Conservation (phyloP, 805 yeast species). For the Wickerhamiella shivajii region DNA sequence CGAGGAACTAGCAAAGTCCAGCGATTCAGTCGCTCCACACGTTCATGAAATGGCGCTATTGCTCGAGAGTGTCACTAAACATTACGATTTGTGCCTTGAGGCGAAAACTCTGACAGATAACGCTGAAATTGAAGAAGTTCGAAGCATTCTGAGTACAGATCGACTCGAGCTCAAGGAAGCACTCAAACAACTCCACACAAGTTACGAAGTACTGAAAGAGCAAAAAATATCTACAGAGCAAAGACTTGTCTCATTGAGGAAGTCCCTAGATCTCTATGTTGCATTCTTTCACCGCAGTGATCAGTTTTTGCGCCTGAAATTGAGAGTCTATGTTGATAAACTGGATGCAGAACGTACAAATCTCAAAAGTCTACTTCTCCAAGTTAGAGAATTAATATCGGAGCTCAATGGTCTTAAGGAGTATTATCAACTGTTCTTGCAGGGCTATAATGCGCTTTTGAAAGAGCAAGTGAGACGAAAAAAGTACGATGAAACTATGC, state of each 20-base stretch:
- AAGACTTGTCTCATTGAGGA: no score
- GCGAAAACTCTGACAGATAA: conserved; percentile 30
- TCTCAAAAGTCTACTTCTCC: conserved; percentile 17
- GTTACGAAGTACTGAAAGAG: conserved; percentile 15
- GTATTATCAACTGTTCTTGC: conserved; percentile 37
- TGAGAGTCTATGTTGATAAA: conserved; percentile 13
- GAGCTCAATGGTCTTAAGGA: conserved; percentile 30
- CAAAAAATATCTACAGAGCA: no score
- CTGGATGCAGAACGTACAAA: conserved; percentile 15
- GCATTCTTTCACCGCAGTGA: conserved; percentile 12
- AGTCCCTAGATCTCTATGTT: conserved; percentile 1
- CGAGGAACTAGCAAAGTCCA: conserved; percentile 18
- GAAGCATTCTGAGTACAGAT: conserved; percentile 33
- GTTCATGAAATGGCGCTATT: conserved; percentile 60
- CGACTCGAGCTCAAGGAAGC: conserved; percentile 24
- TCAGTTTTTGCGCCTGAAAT: conserved; percentile 14
- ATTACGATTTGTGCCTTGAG: conserved; percentile 62
- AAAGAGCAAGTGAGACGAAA: conserved; percentile 40
- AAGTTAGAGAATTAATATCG: conserved; percentile 21
- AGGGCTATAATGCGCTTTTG: conserved; percentile 38
- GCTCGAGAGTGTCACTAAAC: conserved; percentile 58
- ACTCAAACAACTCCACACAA: conserved; percentile 6
- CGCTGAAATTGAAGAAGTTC: conserved; percentile 36
- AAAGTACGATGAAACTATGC: conserved; percentile 29
- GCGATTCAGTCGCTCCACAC: conserved; percentile 19